Conservation (phyloP, 768 basidiomycete genomes). For the Boletus speciosus region DNA sequence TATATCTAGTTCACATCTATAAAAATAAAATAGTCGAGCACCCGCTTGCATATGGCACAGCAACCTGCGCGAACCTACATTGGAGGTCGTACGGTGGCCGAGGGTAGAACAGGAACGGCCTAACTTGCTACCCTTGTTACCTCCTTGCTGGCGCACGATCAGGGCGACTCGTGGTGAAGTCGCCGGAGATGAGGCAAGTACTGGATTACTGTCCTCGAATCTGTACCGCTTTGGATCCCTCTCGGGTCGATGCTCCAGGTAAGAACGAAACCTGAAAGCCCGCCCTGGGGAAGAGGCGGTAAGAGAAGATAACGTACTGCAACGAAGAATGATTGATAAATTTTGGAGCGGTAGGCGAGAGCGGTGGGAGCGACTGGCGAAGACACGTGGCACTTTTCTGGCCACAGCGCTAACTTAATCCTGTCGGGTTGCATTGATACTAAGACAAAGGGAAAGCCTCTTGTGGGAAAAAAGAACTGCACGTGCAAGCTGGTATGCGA, state of each 20-base stretch:
- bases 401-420: background rate
- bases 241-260: background rate
- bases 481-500: background rate
- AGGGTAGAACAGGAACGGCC: background rate
- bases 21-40: slow-evolving; percentile 3
- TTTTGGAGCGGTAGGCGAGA: background rate
- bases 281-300: background rate
- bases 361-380: background rate
- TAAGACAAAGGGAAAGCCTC: background rate
- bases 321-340: background rate
- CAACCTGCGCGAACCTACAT: background rate
- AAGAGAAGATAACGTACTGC: background rate
- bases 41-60: background rate
- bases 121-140: background rate
- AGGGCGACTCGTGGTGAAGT: background rate
- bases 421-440: background rate
- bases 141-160: background rate
- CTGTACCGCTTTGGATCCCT: too few species aligned
- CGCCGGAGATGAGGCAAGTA: background rate
- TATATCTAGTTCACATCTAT: slow-evolving; percentile 3
- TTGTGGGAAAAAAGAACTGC: background rate
- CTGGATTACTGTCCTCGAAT: background rate
- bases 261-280: background rate
- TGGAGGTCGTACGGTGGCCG: too few species aligned
- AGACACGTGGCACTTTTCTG: background rate